Evolutionary conservation across 768 basidiomycete genomes (phyloP).

Genomic region (Lyophyllum decastes): DNA sequence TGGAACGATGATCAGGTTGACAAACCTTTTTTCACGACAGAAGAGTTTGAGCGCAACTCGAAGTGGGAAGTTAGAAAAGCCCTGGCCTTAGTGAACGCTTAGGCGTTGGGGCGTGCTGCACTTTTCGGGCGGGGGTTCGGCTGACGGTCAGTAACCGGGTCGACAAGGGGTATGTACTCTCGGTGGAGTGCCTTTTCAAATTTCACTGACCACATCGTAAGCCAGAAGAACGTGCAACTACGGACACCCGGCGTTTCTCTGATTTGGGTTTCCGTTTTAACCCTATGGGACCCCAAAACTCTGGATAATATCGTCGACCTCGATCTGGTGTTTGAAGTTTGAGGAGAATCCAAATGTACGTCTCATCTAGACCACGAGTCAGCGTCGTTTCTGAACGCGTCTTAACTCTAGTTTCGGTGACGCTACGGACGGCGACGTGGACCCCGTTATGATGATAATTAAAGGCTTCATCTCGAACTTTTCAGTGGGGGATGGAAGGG

Average conservation of each 20-base stretch:
- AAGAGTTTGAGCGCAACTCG: conserved; percentile 88
- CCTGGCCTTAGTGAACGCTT: conserved; percentile 78
- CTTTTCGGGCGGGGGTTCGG: conserved; percentile 64
- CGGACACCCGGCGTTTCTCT: conserved; percentile 70
- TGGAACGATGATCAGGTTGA: conserved; percentile 81
- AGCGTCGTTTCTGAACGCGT: neutral
- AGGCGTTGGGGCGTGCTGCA: conserved; percentile 84
- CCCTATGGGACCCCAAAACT: conserved; percentile 85
- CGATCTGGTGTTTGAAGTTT: conserved; percentile 67
- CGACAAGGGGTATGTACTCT: conserved; percentile 64
- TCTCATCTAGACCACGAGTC: neutral
- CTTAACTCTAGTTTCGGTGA: neutral
- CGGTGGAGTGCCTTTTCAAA: neutral
- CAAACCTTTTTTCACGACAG: conserved; percentile 75
- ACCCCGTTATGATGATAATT: conserved; percentile 48
- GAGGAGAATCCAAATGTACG: conserved; percentile 34
- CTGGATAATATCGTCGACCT: conserved; percentile 78
- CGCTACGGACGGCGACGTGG: conserved; percentile 19
- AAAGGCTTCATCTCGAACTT: conserved; percentile 88
- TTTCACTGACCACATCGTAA: conserved; percentile 23
- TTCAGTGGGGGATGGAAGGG: conserved; percentile 68
- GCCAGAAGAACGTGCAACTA: conserved; percentile 68
- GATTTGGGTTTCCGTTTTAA: conserved; percentile 60
- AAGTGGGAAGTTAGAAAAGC: conserved; percentile 92
- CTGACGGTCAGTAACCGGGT: conserved; percentile 70